phyloP scores from a whole-genome alignment of 768 basidiomycete species.

The Suillus sp. region DNA sequence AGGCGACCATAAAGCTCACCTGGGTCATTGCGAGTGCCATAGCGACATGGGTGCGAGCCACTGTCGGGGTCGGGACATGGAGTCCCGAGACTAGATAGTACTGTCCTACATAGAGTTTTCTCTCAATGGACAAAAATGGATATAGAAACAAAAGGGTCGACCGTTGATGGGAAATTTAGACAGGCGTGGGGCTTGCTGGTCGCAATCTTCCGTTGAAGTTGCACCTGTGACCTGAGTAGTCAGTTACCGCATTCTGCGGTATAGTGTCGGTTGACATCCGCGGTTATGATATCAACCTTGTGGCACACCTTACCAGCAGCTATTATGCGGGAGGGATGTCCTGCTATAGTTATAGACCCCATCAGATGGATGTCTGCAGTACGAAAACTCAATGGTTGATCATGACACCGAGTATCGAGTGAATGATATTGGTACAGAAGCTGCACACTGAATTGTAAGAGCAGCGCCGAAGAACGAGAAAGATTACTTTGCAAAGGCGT shows the following conservation, averaged over 20 bases:
- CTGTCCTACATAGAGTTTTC: too few species aligned
- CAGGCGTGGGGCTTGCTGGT: slow-evolving; percentile 7
- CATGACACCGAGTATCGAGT: slow-evolving; percentile 6
- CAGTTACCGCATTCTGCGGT: too few species aligned
- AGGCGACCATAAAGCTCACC: slow-evolving; percentile 16
- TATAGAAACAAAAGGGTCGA: too few species aligned
- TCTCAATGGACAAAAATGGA: too few species aligned
- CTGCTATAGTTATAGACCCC: slow-evolving; percentile 12
- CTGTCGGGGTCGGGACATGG: too few species aligned
- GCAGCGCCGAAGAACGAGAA: neutral
- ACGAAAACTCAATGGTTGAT: slow-evolving; percentile 10
- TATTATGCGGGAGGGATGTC: slow-evolving; percentile 15
- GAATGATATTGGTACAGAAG: neutral
- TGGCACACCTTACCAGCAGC: slow-evolving; percentile 23
- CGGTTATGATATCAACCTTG: slow-evolving; percentile 15
- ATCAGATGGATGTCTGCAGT: slow-evolving; percentile 1
- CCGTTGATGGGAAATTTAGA: neutral
- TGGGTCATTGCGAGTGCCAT: slow-evolving; percentile 22
- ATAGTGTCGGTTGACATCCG: slow-evolving; percentile 28
- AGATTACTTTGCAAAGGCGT: neutral
- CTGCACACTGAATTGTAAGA: too few species aligned
- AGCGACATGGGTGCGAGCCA: slow-evolving; percentile 21
- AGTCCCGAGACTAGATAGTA: too few species aligned
- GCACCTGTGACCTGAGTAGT: slow-evolving; percentile 1
- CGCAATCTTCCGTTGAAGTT: slow-evolving; percentile 1